These are phyloP conservation scores for Coprinopsis strossmayeri DNA, from an alignment of 768 basidiomycete species.

Conservation along the genomic window DNA sequence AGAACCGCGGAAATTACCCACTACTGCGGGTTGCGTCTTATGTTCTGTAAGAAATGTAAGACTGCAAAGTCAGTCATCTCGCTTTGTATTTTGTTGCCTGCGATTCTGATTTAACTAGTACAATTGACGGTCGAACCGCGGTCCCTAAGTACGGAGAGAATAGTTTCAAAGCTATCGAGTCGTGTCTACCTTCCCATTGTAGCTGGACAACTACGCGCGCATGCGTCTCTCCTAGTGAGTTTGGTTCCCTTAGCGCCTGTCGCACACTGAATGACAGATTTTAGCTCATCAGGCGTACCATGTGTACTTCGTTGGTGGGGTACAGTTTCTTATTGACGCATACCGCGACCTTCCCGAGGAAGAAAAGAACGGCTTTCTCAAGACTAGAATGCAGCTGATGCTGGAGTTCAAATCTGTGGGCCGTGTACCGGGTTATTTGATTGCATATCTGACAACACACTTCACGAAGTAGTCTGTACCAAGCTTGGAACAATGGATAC, in stretches of 20 bases:
- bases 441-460: background rate
- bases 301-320: background rate
- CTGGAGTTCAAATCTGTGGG: background rate
- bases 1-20: background rate
- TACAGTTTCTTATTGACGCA: background rate
- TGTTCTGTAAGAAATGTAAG: background rate
- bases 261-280: background rate
- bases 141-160: background rate
- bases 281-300: background rate
- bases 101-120: background rate
- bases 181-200: background rate
- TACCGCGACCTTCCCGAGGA: background rate
- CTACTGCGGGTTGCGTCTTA: background rate
- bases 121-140: background rate
- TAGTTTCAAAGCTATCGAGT: background rate
- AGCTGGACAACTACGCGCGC: too few relatives aligned
- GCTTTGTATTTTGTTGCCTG: background rate
- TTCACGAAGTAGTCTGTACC: background rate
- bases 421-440: background rate
- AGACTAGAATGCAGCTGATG: background rate
- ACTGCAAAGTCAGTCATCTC: background rate
- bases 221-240: too few relatives aligned
- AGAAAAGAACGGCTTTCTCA: background rate
- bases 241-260: too few relatives aligned
- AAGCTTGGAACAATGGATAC: too few relatives aligned